Base-by-base conservation (phyloP, 768 basidiomycete genomes). In the Psilocybe sp. region DNA sequence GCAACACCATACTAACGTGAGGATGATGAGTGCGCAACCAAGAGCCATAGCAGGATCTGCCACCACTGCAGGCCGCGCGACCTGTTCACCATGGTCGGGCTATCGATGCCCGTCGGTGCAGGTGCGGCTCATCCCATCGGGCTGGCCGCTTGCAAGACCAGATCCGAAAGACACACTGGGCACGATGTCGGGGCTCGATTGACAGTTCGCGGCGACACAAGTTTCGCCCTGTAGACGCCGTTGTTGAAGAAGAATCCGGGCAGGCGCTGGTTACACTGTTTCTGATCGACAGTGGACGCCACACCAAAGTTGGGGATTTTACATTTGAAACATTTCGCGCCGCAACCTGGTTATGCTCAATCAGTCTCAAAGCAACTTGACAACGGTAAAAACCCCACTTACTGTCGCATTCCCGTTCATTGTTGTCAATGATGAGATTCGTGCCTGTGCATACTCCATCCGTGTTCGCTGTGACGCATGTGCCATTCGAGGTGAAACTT, bases 21-120 rank as follows among this genome's bases (percentile, higher is more conserved):
- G 55, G 64, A 89, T 84, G 66, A 92, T 84, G 67, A 92, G 87
- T 10, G 84, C 85, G 63, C 85, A 88, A 9, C 89, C 88, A 31
- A 92, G 80, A 1, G 82, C 75, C 87, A 92, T 91, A 92, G 78
- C 35, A 92, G 71, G 54, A 92, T 91, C 67, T 92, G 76, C 89
- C 90, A 92, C 90, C 90, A 92, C 51, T 75, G 66, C 3, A 91
- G 71, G 13, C 74, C 58, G 73, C 79, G 46, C 18, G 69, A 71
- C 23, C 57, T 59, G 9, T 59, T 45, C 51, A 59, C 57, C 28
- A 65, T 57, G 1, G 79, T 81, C 53, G 90, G 60, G 76, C 63
- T 54, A 3, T 73, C 62, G 52, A 85, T 64, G 32, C 86, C 85
- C 2, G 84, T 76, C 50, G 85, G 82, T 9, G 87, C 68, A 4